Conservation (phyloP, 2,329 filamentous ascomycete genomes). For the Colletotrichum agaves region DNA sequence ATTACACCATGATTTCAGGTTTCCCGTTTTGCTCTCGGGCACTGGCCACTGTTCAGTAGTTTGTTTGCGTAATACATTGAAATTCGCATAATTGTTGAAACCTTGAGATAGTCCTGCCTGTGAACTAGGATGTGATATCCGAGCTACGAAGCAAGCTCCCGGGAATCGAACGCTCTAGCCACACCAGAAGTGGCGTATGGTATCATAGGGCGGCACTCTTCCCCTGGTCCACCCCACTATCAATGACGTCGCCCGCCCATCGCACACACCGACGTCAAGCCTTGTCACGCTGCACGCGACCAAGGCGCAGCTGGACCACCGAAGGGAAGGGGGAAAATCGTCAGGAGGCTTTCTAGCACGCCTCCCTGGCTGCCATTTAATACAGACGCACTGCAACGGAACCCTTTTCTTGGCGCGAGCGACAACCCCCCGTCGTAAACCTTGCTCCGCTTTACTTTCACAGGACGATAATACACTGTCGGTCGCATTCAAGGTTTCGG, state of each 20-base stretch:
- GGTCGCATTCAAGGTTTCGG: slow-evolving; percentile 9
- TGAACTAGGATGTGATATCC: not conserved
- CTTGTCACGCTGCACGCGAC: slow-evolving; percentile 22
- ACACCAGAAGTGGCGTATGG: slow-evolving; percentile 32
- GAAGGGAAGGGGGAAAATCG: not conserved
- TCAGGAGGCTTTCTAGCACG: slow-evolving; percentile 14
- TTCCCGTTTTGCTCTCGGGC: slow-evolving; percentile 27
- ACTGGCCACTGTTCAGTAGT: slow-evolving; percentile 29
- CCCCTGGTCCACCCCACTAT: slow-evolving; percentile 28
- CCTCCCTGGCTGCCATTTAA: slow-evolving; percentile 6
- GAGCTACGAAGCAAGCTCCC: slow-evolving; percentile 7
- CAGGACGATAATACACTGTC: not conserved
- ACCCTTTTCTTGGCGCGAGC: slow-evolving; percentile 10
- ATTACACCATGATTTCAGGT: slow-evolving; percentile 35
- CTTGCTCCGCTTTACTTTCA: slow-evolving; percentile 22
- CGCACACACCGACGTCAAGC: slow-evolving; percentile 30
- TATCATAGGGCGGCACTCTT: not conserved
- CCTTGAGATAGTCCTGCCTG: not conserved
- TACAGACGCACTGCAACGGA: slow-evolving; percentile 25
- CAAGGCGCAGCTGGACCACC: slow-evolving; percentile 21
- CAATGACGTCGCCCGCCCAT: slow-evolving; percentile 30
- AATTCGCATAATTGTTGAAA: slow-evolving; percentile 21
- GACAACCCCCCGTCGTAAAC: not conserved
- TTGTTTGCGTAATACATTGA: slow-evolving; percentile 29
- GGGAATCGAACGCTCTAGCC: slow-evolving; percentile 19